A percentile compares a stretch with the other conserved stretches of the same genome.
Evolutionary conservation across 2,329 filamentous ascomycete species (phyloP).

Genomic region (Ophiostoma tasmaniense): DNA sequence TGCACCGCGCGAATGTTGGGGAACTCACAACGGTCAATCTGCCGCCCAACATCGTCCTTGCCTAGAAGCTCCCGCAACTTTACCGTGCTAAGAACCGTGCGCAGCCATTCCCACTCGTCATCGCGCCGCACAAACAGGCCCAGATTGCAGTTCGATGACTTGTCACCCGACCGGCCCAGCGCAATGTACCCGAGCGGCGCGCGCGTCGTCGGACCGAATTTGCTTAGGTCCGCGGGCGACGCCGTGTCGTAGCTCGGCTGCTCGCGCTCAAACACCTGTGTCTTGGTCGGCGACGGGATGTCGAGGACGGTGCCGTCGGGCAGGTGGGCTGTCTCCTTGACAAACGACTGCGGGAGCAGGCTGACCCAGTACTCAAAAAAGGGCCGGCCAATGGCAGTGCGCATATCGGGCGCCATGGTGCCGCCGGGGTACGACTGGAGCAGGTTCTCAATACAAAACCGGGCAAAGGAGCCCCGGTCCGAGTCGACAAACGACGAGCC

Average conservation of each 20-base stretch:
- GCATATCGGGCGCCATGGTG: conserved; percentile 21
- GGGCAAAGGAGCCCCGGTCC: conserved; percentile 20
- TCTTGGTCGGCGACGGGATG: conserved; percentile 22
- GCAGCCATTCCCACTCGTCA: conserved; percentile 40
- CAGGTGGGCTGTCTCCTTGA: conserved; percentile 22
- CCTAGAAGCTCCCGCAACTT: conserved; percentile 32
- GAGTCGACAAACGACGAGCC: conserved; percentile 1
- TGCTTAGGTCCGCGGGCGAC: conserved; percentile 17
- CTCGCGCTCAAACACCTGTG: conserved; percentile 19
- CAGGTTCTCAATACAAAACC: conserved; percentile 23
- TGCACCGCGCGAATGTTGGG: conserved; percentile 29
- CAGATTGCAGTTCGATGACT: conserved; percentile 36
- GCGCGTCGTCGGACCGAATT: conserved; percentile 19
- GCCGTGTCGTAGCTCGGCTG: conserved; percentile 18
- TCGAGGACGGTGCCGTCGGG: conserved; percentile 19
- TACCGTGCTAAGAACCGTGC: conserved; percentile 32
- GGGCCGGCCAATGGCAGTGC: conserved; percentile 20
- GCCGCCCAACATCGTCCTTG: conserved; percentile 30
- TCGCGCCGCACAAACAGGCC: conserved; percentile 37
- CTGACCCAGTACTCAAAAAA: conserved; percentile 23
- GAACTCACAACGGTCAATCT: conserved; percentile 40
- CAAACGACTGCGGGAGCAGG: conserved; percentile 21
- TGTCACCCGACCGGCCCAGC: conserved; percentile 34
- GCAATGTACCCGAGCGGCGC: conserved; percentile 27
- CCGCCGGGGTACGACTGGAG: conserved; percentile 22